Evolutionary conservation across 2,329 filamentous ascomycete species (phyloP).

Genomic region (Catunica adiposa): DNA sequence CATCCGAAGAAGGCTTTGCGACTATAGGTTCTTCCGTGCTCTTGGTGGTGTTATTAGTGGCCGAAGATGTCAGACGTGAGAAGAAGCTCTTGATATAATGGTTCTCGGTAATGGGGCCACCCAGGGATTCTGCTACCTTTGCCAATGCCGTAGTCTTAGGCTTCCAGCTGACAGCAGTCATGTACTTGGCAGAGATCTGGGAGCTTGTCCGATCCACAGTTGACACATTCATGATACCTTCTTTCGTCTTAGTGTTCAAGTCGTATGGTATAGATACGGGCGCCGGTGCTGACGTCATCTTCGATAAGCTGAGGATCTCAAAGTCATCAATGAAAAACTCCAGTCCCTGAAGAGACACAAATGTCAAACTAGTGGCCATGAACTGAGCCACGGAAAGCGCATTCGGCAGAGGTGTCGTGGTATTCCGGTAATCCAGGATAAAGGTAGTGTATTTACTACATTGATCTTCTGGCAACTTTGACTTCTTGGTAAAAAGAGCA

Average conservation of each 20-base stretch:
- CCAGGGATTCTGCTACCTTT: conserved; percentile 34
- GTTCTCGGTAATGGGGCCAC: conserved; percentile 30
- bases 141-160: conserved; percentile 28
- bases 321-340: conserved; percentile 86
- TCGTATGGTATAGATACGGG: conserved; percentile 59
- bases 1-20: conserved; percentile 49
- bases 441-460: conserved; percentile 67
- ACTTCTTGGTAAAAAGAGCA: conserved; percentile 77
- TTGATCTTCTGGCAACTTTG: conserved; percentile 53
- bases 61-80: conserved; percentile 47
- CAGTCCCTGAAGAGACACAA: conserved; percentile 74
- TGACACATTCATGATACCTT: conserved; percentile 73
- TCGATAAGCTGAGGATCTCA: conserved; percentile 59
- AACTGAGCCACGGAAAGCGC: conserved; percentile 81
- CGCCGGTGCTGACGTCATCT: conserved; percentile 68
- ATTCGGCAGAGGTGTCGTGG: conserved; percentile 70
- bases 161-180: conserved; percentile 79
- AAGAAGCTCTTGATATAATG: conserved; percentile 66
- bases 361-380: conserved; percentile 83
- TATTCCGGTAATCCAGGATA: conserved; percentile 82
- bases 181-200: conserved; percentile 81
- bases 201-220: conserved; percentile 72
- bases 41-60: conserved; percentile 29
- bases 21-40: conserved; percentile 40
- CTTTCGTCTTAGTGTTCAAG: conserved; percentile 66